Evolutionary conservation across 768 basidiomycete genomes (phyloP).

Genomic region (Plicaturopsis crispa): DNA sequence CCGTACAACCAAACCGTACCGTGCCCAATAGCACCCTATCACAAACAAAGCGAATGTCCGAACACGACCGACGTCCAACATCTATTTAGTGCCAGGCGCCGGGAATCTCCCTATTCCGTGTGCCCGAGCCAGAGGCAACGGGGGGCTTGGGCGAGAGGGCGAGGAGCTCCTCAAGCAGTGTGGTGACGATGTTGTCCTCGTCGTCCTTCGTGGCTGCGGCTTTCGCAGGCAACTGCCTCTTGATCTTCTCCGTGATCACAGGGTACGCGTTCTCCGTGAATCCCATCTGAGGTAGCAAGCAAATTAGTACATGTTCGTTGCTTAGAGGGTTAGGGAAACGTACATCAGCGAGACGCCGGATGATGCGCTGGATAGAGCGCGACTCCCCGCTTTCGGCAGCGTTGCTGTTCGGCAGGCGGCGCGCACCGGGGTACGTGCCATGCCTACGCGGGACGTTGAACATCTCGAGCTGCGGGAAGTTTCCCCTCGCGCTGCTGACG

Average conservation of each 20-base stretch:
- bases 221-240: conserved; percentile 36
- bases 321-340: background rate
- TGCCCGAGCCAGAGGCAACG: conserved; percentile 27
- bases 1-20: too few species aligned
- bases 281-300: conserved; percentile 50
- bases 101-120: conserved; percentile 27
- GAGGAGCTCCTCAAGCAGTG: conserved; percentile 51
- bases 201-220: conserved; percentile 38
- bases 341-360: conserved; percentile 57
- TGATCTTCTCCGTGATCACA: conserved; percentile 40
- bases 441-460: conserved; percentile 45
- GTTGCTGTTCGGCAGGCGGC: conserved; percentile 16
- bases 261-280: conserved; percentile 55
- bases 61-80: too few species aligned
- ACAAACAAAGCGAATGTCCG: too few species aligned
- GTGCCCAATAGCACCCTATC: too few species aligned
- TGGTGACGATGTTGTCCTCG: conserved; percentile 63
- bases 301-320: conserved; percentile 1
- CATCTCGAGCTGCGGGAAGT: conserved; percentile 59
- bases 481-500: conserved; percentile 54
- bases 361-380: conserved; percentile 43
- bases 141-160: conserved; percentile 30
- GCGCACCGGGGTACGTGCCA: conserved; percentile 33
- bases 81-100: conserved; percentile 36
- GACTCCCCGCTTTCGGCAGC: conserved; percentile 12